Base-by-base conservation (phyloP, 1,284 basidiomycete genomes). In the Ceratorhiza oryzae-sativae region DNA sequence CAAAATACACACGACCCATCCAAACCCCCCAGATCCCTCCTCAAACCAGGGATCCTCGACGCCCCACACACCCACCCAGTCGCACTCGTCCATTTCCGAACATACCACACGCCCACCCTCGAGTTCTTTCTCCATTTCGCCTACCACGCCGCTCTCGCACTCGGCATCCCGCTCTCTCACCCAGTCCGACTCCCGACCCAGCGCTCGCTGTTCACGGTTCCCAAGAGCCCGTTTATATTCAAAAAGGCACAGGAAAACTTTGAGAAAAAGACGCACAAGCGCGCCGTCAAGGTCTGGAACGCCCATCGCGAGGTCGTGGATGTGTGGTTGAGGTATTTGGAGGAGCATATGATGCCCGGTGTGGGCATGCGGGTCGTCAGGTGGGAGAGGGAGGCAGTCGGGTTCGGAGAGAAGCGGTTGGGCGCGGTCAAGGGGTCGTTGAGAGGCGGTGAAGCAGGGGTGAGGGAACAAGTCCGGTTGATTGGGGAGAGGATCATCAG, bases 171-270 rank as follows among this genome's bases (percentile, higher is more conserved):
- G 0, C 85, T 88, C 20, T 90, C 92, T 6, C 85, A 86, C 13
- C 85, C 90, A 1, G 87, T 86, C 1, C 80, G 82, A 1, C 86
- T 98, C 0, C 95, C 95, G 0, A 93, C 88, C 1, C 86, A 90
- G 76, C 90, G 91, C 27, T 85, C 86, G 8, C 83, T 98, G 9
- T 95, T 93, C 89, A 98, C 97, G 0, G 95, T 98, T 13, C 86
- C 88, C 10, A 88, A 90, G 51, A 87, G 88, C 2, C 95, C 96
- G 2, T 98, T 98, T 80, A 90, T 90, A 8, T 91, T 97, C 81
- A 99, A 99, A 80, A 98, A 97, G 82, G 85, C 87, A 23, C 95
- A 98, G 81, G 95, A 99, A 83, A 98, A 98, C 82, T 99, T 98
- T 80, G 91, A 95, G 81, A 83, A 94, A 36, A 86, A 84, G 77